These are phyloP conservation scores for Polyplosphaeria fusca DNA, from an alignment of 495 filamentous ascomycete genomes.

Conservation along the genomic window DNA sequence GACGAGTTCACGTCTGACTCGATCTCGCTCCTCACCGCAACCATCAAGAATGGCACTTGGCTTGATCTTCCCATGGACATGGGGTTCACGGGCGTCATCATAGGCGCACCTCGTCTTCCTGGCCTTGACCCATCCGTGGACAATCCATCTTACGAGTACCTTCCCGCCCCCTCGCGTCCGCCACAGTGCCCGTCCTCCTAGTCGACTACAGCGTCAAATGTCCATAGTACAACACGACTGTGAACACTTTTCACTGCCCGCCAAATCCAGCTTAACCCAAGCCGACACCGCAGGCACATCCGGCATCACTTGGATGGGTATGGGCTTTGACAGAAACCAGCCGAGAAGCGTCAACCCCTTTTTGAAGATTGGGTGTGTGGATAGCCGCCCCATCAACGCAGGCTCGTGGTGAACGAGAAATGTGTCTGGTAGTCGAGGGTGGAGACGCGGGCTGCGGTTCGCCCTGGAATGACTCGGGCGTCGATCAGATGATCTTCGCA, in stretches of 20 bases:
- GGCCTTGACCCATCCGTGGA: neutral
- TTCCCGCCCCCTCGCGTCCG: conserved; percentile 12
- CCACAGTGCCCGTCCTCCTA: conserved; percentile 20
- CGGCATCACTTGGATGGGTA: conserved; percentile 28
- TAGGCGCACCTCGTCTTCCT: conserved; percentile 24
- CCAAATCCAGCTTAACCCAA: neutral
- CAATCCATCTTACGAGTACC: conserved; percentile 11
- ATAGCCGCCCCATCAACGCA: neutral
- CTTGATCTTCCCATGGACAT: conserved; percentile 28
- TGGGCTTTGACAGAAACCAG: conserved; percentile 28
- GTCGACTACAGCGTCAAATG: conserved; percentile 18
- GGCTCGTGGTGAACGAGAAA: conserved; percentile 20
- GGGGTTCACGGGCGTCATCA: conserved; percentile 19
- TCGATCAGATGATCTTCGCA: conserved; percentile 23
- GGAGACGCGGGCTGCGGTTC: neutral
- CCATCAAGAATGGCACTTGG: conserved; percentile 1
- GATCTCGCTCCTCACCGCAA: conserved; percentile 6
- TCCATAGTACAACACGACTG: conserved; percentile 24
- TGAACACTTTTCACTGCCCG: conserved; percentile 15
- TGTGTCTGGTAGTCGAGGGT: conserved; percentile 15
- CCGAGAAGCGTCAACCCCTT: conserved; percentile 15
- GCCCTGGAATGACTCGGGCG: conserved; percentile 19
- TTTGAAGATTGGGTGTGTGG: conserved; percentile 16
- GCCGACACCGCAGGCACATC: conserved; percentile 1
- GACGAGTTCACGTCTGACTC: conserved; percentile 2